Percentiles rank a stretch among this genome's conserved stretches.
These are phyloP conservation scores for Fusarium sp. DNA, from an alignment of 2,329 filamentous ascomycete species.

Conservation along the genomic window DNA sequence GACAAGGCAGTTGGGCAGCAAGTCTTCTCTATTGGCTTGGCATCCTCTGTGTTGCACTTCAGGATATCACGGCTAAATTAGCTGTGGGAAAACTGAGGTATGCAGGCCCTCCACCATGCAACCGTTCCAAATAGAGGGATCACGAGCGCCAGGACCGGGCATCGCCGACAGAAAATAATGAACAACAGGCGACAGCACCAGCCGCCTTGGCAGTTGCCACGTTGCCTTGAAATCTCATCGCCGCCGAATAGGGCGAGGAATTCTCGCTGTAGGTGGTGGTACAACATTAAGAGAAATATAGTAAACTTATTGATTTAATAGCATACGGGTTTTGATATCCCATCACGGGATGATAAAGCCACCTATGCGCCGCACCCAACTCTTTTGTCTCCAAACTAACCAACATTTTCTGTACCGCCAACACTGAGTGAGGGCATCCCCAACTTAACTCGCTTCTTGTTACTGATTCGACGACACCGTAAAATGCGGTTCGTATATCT, in stretches of 20 bases:
- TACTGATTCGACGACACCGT: too few relatives aligned
- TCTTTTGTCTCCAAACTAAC: not conserved
- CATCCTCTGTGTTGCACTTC: too few relatives aligned
- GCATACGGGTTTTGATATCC: too few relatives aligned
- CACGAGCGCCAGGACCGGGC: not conserved
- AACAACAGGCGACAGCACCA: not conserved
- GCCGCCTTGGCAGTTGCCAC: not conserved
- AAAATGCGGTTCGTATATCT: not conserved
- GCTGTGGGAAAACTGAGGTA: too few relatives aligned
- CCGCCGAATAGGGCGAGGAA: not conserved
- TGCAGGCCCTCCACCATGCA: too few relatives aligned
- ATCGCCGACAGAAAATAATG: not conserved
- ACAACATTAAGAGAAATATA: not conserved
- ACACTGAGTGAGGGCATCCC: not conserved
- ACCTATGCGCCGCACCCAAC: not conserved
- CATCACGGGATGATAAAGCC: too few relatives aligned
- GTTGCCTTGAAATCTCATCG: not conserved
- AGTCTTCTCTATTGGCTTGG: too few relatives aligned
- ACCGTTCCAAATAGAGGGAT: not conserved
- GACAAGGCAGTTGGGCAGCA: too few relatives aligned
- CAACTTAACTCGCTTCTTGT: not conserved
- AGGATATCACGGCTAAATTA: too few relatives aligned
- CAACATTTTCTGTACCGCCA: not conserved
- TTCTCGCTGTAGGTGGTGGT: not conserved
- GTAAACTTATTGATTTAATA: not conserved